Percentiles rank a stretch among this genome's conserved stretches.
Conservation (phyloP, 352 stramenopile species). For the Blastocystis sp. region DNA sequence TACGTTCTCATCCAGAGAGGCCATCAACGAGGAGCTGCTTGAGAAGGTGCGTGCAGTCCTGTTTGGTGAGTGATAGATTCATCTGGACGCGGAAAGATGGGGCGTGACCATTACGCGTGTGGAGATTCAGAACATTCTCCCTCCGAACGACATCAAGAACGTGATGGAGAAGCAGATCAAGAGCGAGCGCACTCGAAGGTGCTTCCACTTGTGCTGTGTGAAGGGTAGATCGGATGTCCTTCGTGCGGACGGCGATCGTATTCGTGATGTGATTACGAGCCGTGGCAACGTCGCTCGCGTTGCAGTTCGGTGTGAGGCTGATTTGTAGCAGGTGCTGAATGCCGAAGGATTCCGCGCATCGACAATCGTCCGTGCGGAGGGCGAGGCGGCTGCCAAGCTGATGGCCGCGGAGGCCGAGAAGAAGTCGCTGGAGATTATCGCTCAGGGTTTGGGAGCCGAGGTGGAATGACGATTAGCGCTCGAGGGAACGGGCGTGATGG, state of each 20-base stretch:
- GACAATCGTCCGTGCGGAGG: constrained; percentile 70
- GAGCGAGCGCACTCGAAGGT: constrained; percentile 70
- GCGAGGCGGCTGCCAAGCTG: constrained; percentile 71
- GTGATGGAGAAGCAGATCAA: constrained; percentile 73
- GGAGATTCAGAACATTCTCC: constrained; percentile 73
- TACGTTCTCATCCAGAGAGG: constrained; percentile 73
- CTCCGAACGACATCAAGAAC: constrained; percentile 71
- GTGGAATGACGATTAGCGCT: constrained; percentile 61
- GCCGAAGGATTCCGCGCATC: constrained; percentile 71
- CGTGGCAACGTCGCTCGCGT: constrained; percentile 70
- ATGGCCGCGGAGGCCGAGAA: constrained; percentile 72
- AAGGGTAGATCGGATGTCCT: constrained; percentile 70
- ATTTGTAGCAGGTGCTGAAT: constrained; percentile 70
- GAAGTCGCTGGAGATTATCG: constrained; percentile 71
- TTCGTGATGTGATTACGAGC: constrained; percentile 71
- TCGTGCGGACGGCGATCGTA: constrained; percentile 72
- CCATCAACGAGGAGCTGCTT: constrained; percentile 72
- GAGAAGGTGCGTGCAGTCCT: neutral
- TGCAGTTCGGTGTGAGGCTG: neutral
- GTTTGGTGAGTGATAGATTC: constrained; percentile 63
- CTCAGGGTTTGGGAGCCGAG: constrained; percentile 55
- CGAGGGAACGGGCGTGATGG: constrained; percentile 70
- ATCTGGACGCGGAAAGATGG: constrained; percentile 72
- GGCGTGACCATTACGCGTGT: constrained; percentile 73
- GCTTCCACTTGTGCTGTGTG: no score